Conservation (phyloP, 2,329 filamentous ascomycete genomes). For the Cryoendolithus antarcticus region DNA sequence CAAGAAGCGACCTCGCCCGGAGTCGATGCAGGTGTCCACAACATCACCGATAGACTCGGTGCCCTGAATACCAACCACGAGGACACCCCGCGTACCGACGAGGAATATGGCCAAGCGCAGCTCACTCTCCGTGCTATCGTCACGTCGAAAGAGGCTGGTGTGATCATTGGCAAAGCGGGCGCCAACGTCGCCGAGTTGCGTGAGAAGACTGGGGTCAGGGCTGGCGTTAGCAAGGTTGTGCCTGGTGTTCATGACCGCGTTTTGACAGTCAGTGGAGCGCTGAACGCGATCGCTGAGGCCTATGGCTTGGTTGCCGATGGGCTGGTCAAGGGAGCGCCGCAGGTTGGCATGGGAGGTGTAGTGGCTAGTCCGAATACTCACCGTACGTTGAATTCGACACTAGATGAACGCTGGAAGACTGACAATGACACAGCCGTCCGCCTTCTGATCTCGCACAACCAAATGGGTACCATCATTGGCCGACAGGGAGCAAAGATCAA, state of each 20-base stretch:
- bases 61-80: constrained; percentile 43
- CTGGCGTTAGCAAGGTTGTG: constrained; percentile 96
- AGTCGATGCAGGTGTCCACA: constrained; percentile 20
- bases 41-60: constrained; percentile 30
- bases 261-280: constrained; percentile 81
- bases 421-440: constrained; percentile 60
- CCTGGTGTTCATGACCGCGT: constrained; percentile 95
- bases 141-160: constrained; percentile 95
- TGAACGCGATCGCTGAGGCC: constrained; percentile 79
- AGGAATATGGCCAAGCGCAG: constrained; percentile 88
- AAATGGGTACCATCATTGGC: constrained; percentile 99
- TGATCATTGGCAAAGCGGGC: constrained; percentile 97
- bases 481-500: constrained; percentile 97
- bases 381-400: too few relatives aligned
- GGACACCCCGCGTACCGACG: constrained; percentile 85
- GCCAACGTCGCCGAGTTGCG: constrained; percentile 96
- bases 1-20: constrained; percentile 16
- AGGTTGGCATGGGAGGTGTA: constrained; percentile 91
- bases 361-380: constrained; percentile 82
- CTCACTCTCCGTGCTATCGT: constrained; percentile 94
- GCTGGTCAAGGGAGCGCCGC: constrained; percentile 81
- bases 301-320: constrained; percentile 89
- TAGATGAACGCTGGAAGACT: too few relatives aligned
- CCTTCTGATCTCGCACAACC: constrained; percentile 96
- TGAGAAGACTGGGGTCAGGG: constrained; percentile 95